These are phyloP conservation scores for Austroboletus festivus DNA, from an alignment of 768 basidiomycete genomes.

Conservation along the genomic window DNA sequence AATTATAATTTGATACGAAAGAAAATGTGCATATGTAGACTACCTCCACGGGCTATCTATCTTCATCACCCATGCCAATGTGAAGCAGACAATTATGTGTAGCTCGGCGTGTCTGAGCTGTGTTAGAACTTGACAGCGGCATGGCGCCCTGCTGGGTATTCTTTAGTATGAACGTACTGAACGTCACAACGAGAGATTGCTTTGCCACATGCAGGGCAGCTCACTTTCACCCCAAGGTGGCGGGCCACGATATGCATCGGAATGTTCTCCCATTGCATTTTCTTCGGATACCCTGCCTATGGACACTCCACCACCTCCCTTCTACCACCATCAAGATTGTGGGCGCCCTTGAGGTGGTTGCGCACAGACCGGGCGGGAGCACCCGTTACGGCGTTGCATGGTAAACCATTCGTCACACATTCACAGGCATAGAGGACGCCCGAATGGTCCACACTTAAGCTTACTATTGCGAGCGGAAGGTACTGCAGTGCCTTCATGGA, in stretches of 20 bases:
- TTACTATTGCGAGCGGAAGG: not conserved
- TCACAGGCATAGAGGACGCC: not conserved
- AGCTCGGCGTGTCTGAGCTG: too few species aligned
- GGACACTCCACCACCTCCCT: conserved; percentile 2
- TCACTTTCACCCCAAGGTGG: conserved; percentile 14
- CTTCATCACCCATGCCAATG: too few species aligned
- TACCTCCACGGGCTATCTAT: too few species aligned
- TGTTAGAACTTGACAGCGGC: too few species aligned
- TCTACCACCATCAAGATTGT: conserved; percentile 2
- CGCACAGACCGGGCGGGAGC: conserved; percentile 10
- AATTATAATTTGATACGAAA: too few species aligned
- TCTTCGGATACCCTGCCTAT: conserved; percentile 9
- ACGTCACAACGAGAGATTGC: conserved; percentile 23
- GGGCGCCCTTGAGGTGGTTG: conserved; percentile 11
- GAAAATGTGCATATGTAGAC: too few species aligned
- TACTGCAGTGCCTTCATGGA: too few species aligned
- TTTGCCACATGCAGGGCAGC: conserved; percentile 8
- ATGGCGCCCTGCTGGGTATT: conserved; percentile 3
- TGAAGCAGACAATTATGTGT: too few species aligned
- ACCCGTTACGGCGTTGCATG: conserved; percentile 4
- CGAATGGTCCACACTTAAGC: not conserved
- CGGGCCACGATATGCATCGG: conserved; percentile 17
- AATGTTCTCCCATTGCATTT: conserved; percentile 15
- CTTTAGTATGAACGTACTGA: conserved; percentile 8
- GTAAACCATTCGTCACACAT: not conserved